Evolutionary conservation across 805 yeast species (phyloP).

Genomic region (Cyberlindnera maclurae): DNA sequence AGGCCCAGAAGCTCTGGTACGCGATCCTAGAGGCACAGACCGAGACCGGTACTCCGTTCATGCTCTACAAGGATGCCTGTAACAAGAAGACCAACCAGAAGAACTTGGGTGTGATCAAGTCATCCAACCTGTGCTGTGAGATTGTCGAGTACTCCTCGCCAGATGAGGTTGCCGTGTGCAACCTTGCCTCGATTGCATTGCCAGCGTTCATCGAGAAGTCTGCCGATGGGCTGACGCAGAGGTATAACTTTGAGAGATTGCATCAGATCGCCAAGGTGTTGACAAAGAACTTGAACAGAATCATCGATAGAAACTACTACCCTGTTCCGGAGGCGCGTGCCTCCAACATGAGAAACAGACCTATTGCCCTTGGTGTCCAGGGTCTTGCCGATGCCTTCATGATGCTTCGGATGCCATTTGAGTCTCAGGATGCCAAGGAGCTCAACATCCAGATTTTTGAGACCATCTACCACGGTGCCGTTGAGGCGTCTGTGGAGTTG

Average conservation of each 20-base stretch:
- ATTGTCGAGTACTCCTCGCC: conserved; percentile 86
- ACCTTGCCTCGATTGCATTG: conserved; percentile 83
- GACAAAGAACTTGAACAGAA: conserved; percentile 67
- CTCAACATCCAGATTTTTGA: conserved; percentile 85
- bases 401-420: conserved; percentile 77
- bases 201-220: conserved; percentile 63
- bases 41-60: conserved; percentile 94
- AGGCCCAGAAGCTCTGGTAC: conserved; percentile 89
- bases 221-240: conserved; percentile 36
- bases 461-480: conserved; percentile 90
- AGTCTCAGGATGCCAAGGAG: conserved; percentile 66
- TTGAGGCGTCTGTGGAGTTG: conserved; percentile 80
- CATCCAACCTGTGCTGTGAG: conserved; percentile 92
- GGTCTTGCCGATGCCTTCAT: conserved; percentile 90
- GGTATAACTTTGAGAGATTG: conserved; percentile 65
- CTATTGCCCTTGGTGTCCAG: conserved; percentile 97
- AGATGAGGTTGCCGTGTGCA: conserved; percentile 95
- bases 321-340: conserved; percentile 71
- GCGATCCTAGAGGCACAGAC: conserved; percentile 87
- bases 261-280: conserved; percentile 75
- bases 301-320: conserved; percentile 80
- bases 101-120: conserved; percentile 86
- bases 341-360: conserved; percentile 81
- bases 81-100: conserved; percentile 83
- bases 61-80: conserved; percentile 90